phyloP scores from a whole-genome alignment of 2,329 filamentous ascomycete species.

The Exophiala dermatitidis region DNA sequence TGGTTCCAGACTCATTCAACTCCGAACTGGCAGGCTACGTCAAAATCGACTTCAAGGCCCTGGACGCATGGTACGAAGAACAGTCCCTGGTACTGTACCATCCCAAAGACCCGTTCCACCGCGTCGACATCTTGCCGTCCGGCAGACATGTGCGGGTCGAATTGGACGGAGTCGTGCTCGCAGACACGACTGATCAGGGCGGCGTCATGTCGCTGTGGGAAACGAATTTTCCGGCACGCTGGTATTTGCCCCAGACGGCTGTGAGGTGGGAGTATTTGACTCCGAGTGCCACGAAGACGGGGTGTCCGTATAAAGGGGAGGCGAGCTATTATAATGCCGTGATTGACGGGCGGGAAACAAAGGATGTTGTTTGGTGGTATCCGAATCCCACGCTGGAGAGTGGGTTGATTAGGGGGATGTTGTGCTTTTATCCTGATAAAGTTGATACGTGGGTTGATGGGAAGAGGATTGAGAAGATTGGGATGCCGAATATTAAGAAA shows the following conservation, averaged over 20 bases:
- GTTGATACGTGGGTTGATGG: constrained; percentile 26
- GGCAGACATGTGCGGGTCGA: constrained; percentile 24
- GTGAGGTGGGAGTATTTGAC: constrained; percentile 23
- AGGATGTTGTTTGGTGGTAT: constrained; percentile 28
- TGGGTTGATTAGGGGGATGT: constrained; percentile 18
- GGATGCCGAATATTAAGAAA: constrained; percentile 8
- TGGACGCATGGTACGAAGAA: constrained; percentile 28
- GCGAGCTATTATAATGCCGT: constrained; percentile 27
- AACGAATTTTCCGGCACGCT: constrained; percentile 24
- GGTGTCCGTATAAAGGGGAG: constrained; percentile 27
- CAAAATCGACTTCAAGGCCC: constrained; percentile 26
- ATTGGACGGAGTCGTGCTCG: constrained; percentile 21
- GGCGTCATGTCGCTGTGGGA: constrained; percentile 27
- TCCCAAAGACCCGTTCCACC: constrained; percentile 27
- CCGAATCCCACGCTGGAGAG: constrained; percentile 23
- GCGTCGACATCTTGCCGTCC: constrained; percentile 24
- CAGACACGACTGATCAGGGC: constrained; percentile 24
- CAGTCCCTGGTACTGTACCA: constrained; percentile 21
- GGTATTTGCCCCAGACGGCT: constrained; percentile 27
- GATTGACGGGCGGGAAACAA: constrained; percentile 24
- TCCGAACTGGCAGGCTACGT: constrained; percentile 23
- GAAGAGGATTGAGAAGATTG: constrained; percentile 22
- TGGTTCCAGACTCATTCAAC: constrained; percentile 21
- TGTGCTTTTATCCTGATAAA: constrained; percentile 28
- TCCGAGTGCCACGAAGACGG: constrained; percentile 24